Percentiles rank a stretch among this genome's conserved stretches.
These are phyloP conservation scores for Stachybotrys elegans DNA, from an alignment of 2,329 filamentous ascomycete species.

Conservation along the genomic window DNA sequence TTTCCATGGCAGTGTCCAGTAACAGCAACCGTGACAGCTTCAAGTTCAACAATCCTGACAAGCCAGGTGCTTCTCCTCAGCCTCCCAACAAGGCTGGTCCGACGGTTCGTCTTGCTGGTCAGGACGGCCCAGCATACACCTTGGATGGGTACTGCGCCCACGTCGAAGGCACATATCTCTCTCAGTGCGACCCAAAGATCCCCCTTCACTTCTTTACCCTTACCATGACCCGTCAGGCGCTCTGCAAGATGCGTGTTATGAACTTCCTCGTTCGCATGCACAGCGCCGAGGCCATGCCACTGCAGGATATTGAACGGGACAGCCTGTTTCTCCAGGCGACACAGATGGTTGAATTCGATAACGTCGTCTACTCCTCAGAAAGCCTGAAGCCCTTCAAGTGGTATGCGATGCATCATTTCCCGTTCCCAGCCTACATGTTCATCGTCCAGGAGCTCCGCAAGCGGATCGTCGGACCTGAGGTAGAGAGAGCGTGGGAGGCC, in stretches of 20 bases:
- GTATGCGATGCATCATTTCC: conserved; percentile 56
- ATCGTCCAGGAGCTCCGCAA: conserved; percentile 50
- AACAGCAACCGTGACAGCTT: conserved; percentile 35
- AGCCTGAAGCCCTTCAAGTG: conserved; percentile 49
- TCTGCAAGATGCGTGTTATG: conserved; percentile 53
- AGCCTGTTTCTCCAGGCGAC: conserved; percentile 49
- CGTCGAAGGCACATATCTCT: conserved; percentile 52
- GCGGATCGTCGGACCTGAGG: conserved; percentile 47
- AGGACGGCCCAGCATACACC: conserved; percentile 42
- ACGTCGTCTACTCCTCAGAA: conserved; percentile 46
- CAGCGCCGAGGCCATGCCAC: conserved; percentile 28
- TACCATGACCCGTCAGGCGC: conserved; percentile 49
- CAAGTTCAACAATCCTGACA: conserved; percentile 22
- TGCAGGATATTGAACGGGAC: conserved; percentile 45
- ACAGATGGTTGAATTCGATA: conserved; percentile 56
- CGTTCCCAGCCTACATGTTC: conserved; percentile 57
- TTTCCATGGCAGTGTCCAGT: conserved; percentile 49
- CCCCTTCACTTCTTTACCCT: conserved; percentile 55
- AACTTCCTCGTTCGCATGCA: conserved; percentile 47
- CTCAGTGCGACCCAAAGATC: conserved; percentile 52
- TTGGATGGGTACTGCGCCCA: conserved; percentile 49
- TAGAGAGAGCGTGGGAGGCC: conserved; percentile 54
- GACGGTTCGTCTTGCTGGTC: conserved; percentile 42
- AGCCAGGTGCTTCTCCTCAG: conserved; percentile 15
- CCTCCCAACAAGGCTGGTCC: conserved; percentile 20